A percentile compares a stretch with the other conserved stretches of the same genome.
phyloP scores from a whole-genome alignment of 306 rosid genomes.

The Trifolium pratense region DNA sequence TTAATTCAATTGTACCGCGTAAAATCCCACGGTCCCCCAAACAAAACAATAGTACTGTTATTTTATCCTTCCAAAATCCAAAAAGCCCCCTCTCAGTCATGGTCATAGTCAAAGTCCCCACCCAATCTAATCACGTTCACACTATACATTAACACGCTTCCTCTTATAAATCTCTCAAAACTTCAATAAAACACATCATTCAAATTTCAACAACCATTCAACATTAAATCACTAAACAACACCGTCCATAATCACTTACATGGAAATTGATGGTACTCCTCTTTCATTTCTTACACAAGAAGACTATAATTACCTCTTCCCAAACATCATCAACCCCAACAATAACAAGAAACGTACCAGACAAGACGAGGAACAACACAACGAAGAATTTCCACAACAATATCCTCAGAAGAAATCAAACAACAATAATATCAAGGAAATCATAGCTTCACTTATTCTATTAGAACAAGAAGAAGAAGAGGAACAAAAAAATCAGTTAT shows the following conservation, averaged over 20 bases:
- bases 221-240: neutral
- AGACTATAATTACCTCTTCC: constrained; percentile 48
- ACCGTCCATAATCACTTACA: constrained; percentile 7
- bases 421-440: constrained; percentile 35
- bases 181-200: constrained; percentile 15
- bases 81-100: constrained; percentile 30
- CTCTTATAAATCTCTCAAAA: neutral
- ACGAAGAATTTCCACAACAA: too few relatives aligned
- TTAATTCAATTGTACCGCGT: constrained; percentile 39
- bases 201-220: constrained; percentile 44
- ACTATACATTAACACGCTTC: constrained; percentile 52
- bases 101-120: constrained; percentile 45
- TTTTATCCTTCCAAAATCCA: constrained; percentile 28
- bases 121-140: constrained; percentile 58
- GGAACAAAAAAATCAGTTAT: constrained; percentile 38
- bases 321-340: constrained; percentile 45
- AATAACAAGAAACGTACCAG: constrained; percentile 40
- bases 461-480: constrained; percentile 61
- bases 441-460: constrained; percentile 52
- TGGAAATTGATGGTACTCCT: constrained; percentile 55
- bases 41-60: neutral
- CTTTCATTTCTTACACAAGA: constrained; percentile 59
- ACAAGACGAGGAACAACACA: constrained; percentile 17
- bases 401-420: too few relatives aligned
- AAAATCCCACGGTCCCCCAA: constrained; percentile 43